Evolutionary conservation across 345 rosid species (phyloP).

Genomic region (Cardamine chenopodiifolia): DNA sequence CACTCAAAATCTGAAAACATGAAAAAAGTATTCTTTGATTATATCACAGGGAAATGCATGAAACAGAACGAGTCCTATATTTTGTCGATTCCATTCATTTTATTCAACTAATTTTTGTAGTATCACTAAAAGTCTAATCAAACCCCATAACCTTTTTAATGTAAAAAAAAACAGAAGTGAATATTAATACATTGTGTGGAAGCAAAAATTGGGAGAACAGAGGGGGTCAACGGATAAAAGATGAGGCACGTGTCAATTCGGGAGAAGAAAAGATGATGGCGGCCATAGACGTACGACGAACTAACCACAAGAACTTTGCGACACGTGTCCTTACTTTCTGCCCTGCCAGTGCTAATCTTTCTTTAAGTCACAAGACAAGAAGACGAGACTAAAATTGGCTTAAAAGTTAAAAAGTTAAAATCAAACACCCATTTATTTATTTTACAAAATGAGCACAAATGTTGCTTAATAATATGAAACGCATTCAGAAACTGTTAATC

Average conservation of each 20-base stretch:
- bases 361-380: not conserved
- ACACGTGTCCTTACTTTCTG: constrained; percentile 11
- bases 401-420: not conserved
- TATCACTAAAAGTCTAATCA: too few relatives aligned
- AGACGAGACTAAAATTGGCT: not conserved
- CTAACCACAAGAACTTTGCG: not conserved
- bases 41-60: not conserved
- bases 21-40: not conserved
- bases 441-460: not conserved
- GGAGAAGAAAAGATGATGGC: constrained; percentile 21
- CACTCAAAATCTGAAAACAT: not conserved
- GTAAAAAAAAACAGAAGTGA: too few relatives aligned
- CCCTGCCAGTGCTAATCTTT: not conserved
- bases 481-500: not conserved
- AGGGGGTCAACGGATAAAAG: constrained; percentile 33
- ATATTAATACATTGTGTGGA: not conserved
- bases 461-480: not conserved
- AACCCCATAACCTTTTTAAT: too few relatives aligned
- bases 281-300: not conserved
- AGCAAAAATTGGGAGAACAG: not conserved
- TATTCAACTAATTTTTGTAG: not conserved
- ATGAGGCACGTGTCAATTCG: constrained; percentile 10
- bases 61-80: too few relatives aligned
- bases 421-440: not conserved
- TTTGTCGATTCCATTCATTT: not conserved